phyloP scores from a whole-genome alignment of 1,139 yeast species.

The Kodamaea sp. region DNA sequence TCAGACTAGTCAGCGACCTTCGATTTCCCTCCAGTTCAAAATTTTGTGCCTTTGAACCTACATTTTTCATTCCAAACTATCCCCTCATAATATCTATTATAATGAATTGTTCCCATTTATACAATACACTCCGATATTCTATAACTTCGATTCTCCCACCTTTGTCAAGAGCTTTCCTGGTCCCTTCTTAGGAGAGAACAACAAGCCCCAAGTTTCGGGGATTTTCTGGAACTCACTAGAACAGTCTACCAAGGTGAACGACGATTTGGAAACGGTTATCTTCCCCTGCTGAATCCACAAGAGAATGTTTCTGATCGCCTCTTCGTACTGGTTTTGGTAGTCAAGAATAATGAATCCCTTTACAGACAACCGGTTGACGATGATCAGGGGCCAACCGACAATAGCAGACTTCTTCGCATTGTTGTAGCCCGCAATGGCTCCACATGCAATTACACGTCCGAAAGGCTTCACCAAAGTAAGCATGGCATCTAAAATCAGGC shows the following conservation, averaged over 20 bases:
- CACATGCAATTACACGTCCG: conserved; percentile 31
- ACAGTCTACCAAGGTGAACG: conserved; percentile 38
- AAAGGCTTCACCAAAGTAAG: conserved; percentile 20
- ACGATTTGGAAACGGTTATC: conserved; percentile 17
- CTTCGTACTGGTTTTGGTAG: conserved; percentile 13
- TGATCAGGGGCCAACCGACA: conserved; percentile 26
- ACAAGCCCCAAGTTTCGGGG: conserved; percentile 46
- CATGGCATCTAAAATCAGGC: conserved; percentile 21
- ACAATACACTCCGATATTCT: too few species aligned
- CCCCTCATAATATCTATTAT: too few species aligned
- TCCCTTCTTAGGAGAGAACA: conserved; percentile 34
- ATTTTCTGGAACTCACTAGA: conserved; percentile 32
- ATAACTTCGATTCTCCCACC: conserved; percentile 12
- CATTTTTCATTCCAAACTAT: too few species aligned
- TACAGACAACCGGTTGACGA: conserved; percentile 23
- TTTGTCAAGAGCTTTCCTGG: conserved; percentile 32
- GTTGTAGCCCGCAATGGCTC: conserved; percentile 33
- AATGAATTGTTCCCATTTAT: too few species aligned
- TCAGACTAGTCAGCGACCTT: too few species aligned
- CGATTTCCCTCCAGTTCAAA: too few species aligned
- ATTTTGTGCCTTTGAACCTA: too few species aligned
- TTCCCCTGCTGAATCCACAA: conserved; percentile 24
- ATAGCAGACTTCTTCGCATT: conserved; percentile 31
- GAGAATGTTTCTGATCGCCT: conserved; percentile 16
- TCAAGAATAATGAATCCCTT: conserved; percentile 25